phyloP scores from a whole-genome alignment of 192 early-diverging fungal genomes.

The Rhizoclosmatium sp. region DNA sequence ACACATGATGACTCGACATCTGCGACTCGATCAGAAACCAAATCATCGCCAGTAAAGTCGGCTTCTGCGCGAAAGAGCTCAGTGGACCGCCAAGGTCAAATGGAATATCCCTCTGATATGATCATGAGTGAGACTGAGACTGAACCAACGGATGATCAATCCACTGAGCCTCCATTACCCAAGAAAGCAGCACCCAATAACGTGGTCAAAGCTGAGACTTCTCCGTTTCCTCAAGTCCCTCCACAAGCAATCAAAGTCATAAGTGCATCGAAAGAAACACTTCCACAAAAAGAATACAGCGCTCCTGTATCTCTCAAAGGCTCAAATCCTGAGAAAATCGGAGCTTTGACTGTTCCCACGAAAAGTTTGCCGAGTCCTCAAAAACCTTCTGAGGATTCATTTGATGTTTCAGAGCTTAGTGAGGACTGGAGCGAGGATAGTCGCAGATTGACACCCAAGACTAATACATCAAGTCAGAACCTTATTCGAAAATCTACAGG shows the following conservation, averaged over 20 bases:
- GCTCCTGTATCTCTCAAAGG: too few relatives aligned
- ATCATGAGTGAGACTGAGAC: background rate
- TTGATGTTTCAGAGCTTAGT: conserved; percentile 40
- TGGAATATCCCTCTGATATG: background rate
- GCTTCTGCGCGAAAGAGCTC: too few relatives aligned
- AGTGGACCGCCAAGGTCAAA: too few relatives aligned
- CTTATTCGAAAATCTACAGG: conserved; percentile 20
- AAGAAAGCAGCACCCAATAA: background rate
- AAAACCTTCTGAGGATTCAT: conserved; percentile 39
- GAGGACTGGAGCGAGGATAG: conserved; percentile 20
- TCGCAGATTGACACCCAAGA: background rate
- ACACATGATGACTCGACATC: background rate
- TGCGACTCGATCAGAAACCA: background rate
- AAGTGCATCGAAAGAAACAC: background rate
- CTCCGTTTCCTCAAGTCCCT: background rate
- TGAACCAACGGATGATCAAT: background rate
- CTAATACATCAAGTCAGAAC: background rate
- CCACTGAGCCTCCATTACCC: background rate
- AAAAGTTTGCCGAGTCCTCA: background rate
- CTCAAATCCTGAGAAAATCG: too few relatives aligned
- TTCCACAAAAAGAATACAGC: too few relatives aligned
- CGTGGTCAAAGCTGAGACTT: background rate
- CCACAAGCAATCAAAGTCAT: background rate
- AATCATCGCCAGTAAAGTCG: background rate
- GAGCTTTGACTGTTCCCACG: background rate